A percentile compares a stretch with the other conserved stretches of the same genome.
Conservation (phyloP, 345 rosid species). For the Dipteronia dyeriana region DNA sequence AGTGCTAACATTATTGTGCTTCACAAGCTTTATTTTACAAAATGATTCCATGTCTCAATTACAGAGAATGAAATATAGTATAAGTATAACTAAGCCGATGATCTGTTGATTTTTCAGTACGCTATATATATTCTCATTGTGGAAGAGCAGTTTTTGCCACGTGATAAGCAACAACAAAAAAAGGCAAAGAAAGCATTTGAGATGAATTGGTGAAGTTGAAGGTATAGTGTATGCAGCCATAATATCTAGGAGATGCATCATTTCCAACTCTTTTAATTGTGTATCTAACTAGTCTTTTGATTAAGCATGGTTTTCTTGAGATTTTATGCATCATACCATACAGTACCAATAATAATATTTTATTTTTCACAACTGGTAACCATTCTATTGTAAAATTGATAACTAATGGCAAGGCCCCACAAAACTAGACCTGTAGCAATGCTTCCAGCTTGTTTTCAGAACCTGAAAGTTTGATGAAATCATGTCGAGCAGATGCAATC, state of each 20-base stretch:
- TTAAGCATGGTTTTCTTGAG: conserved; percentile 7
- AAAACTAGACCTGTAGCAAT: conserved; percentile 65
- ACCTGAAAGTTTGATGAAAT: conserved; percentile 84
- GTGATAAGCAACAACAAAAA: neutral
- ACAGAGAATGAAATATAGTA: neutral
- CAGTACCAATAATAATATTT: neutral
- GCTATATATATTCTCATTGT: neutral
- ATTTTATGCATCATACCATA: neutral
- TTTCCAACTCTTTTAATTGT: neutral
- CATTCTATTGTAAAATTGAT: neutral
- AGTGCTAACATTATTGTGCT: neutral
- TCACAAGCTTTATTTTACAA: neutral
- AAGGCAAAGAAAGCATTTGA: neutral
- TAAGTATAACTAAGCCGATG: too few relatives aligned
- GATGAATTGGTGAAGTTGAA: neutral
- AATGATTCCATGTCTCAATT: neutral
- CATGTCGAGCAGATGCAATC: conserved; percentile 90
- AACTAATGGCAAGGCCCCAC: conserved; percentile 8
- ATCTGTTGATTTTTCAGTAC: neutral
- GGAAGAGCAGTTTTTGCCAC: neutral
- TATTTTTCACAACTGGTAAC: neutral
- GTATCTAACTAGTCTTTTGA: neutral
- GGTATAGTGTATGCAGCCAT: neutral
- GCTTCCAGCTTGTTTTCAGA: conserved; percentile 94
- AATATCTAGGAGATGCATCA: neutral